Base-by-base conservation (phyloP, 768 basidiomycete genomes). In the Russula brevipes region DNA sequence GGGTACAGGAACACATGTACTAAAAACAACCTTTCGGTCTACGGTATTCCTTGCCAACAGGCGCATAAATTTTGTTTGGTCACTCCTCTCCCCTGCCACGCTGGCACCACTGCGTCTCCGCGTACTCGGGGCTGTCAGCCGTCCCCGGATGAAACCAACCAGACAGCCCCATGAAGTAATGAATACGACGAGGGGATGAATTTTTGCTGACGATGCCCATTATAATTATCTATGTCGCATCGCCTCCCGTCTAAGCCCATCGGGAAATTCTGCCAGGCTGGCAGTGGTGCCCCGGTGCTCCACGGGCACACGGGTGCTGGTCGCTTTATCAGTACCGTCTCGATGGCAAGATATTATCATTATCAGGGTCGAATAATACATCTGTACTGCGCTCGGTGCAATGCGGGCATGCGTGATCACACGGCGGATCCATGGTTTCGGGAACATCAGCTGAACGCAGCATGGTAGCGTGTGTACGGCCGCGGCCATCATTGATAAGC, bases 381-480 rank as follows among this genome's bases (percentile, higher is more conserved):
- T 24, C 24, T 24, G 24, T 24, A 24, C 24, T 19, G n/a, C 14
- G 45, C 45, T 45, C 6, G 45, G 10, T 19, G 8, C 45, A 19
- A n/a, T 14, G 45, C 14, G 12, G 1, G 24, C 24, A 24, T 24
- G 24, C 33, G 24, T 46, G 49, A 30, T 45, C 35, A 53, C 30
- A 41, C 11, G 45, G 45, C 8, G 16, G 41, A 33, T 10, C 16
- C 51, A 51, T 47, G 30, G 30, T 63, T 30, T 41, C 3, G 57
- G 44, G 38, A n/a, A 41, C 9, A 36, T 59, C 35, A 24, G 31
- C 39, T 0, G 39, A 54, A 45, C 16, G 31, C 39, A 55, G 46
- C 33, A 31, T 41, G 19, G 39, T 54, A 47, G 30, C 41, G 33
- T 50, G 38, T 36, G 57, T 60, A 44, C 19, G 57, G 63, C 63